Conservation (phyloP, 164 flowering plant species). For the Tetrastigma voinierianum region DNA sequence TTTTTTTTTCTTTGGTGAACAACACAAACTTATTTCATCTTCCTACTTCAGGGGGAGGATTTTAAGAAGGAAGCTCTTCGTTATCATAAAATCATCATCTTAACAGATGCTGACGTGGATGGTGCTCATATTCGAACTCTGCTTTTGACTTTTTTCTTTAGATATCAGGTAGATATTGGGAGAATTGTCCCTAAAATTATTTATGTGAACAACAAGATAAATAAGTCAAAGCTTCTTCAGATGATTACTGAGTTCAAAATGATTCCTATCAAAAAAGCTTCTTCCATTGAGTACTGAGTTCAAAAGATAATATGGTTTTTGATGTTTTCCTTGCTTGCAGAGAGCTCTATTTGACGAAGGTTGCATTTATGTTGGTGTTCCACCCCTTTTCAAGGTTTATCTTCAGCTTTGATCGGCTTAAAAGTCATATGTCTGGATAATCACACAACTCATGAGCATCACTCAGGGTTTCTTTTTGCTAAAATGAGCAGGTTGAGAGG, state of each 20-base stretch:
- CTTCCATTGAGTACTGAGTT: too few relatives aligned
- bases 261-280: too few relatives aligned
- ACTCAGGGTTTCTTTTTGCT: not conserved
- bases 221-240: not conserved
- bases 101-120: constrained; percentile 99
- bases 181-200: not conserved
- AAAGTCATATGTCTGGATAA: not conserved
- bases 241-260: too few relatives aligned
- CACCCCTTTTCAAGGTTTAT: constrained; percentile 87
- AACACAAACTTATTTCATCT: not conserved
- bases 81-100: constrained; percentile 89
- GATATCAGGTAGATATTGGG: constrained; percentile 77
- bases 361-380: constrained; percentile 94
- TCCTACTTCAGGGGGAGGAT: constrained; percentile 78
- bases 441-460: not conserved
- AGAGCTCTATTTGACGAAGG: constrained; percentile 94
- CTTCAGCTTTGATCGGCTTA: not conserved
- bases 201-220: not conserved
- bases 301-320: not conserved
- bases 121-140: constrained; percentile 98
- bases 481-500: constrained; percentile 71
- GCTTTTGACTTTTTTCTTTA: constrained; percentile 87
- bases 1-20: not conserved
- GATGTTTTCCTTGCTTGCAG: constrained; percentile 38
- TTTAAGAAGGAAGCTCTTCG: constrained; percentile 87